Evolutionary conservation across 2,329 filamentous ascomycete species (phyloP).

Genomic region (Lecanicillium sp.): DNA sequence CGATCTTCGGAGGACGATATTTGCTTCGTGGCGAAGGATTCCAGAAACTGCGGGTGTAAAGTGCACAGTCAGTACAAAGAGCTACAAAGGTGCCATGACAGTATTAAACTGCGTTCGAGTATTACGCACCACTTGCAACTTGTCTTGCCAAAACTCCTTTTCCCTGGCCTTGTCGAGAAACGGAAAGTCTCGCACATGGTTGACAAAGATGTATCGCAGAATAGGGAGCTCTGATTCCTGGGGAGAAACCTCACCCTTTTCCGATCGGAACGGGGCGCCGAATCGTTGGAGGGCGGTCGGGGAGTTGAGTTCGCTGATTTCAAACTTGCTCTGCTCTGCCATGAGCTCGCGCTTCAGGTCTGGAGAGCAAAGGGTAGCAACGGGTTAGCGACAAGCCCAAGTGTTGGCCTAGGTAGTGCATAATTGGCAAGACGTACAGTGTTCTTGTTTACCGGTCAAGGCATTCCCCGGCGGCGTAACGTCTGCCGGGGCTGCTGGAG

Average conservation of each 20-base stretch:
- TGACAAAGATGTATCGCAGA: constrained; percentile 92
- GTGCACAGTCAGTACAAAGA: background rate
- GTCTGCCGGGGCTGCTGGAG: constrained; percentile 12
- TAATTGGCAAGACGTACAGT: constrained; percentile 56
- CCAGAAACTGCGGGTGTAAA: constrained; percentile 63
- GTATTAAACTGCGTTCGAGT: no score
- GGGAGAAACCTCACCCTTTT: constrained; percentile 85
- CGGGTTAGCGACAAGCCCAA: constrained; percentile 13
- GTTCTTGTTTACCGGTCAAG: constrained; percentile 94
- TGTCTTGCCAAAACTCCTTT: constrained; percentile 99
- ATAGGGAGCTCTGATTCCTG: constrained; percentile 91
- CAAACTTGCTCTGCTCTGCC: constrained; percentile 77
- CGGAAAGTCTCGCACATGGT: constrained; percentile 95
- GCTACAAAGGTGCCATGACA: background rate
- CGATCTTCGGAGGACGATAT: constrained; percentile 96
- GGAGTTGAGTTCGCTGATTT: constrained; percentile 89
- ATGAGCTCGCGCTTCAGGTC: constrained; percentile 96
- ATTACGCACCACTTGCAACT: constrained; percentile 75
- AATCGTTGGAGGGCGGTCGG: constrained; percentile 92
- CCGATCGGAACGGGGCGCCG: constrained; percentile 88
- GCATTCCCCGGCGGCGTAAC: constrained; percentile 34
- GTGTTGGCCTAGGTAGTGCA: background rate
- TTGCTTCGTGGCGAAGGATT: constrained; percentile 94
- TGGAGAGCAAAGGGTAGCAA: constrained; percentile 27
- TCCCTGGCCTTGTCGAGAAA: constrained; percentile 94